Conservation (phyloP, 257 asterid species). For the Solanum verrucosum region DNA sequence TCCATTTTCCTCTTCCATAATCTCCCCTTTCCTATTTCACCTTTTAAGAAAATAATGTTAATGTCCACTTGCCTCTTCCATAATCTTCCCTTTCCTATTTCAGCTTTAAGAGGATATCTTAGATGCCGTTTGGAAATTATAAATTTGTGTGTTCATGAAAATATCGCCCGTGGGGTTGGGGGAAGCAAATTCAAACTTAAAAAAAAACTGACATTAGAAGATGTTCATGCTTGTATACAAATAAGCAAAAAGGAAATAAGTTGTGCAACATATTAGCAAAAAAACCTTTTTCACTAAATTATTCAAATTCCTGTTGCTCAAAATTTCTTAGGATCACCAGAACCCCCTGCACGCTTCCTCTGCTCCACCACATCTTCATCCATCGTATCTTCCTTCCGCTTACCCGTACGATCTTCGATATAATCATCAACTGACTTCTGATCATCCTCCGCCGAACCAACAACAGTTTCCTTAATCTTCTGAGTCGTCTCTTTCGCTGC, state of each 20-base stretch:
- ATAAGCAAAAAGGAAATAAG: neutral
- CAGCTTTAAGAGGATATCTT: neutral
- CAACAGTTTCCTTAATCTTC: conserved; percentile 55
- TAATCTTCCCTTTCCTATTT: neutral
- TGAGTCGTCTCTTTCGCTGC: conserved; percentile 29
- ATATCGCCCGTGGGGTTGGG: neutral
- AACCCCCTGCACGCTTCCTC: conserved; percentile 14
- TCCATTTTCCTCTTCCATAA: neutral
- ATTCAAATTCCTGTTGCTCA: neutral
- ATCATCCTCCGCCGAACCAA: conserved; percentile 33
- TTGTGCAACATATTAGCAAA: neutral
- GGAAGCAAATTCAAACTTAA: neutral
- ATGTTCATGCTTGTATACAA: neutral
- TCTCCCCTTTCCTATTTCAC: neutral
- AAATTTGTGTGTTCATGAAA: too few relatives aligned
- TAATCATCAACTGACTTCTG: conserved; percentile 29
- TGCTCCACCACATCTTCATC: conserved; percentile 35
- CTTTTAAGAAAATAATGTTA: neutral
- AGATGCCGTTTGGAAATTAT: too few relatives aligned
- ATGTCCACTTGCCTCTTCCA: neutral
- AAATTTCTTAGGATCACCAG: neutral
- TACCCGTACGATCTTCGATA: conserved; percentile 37
- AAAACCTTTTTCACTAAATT: neutral
- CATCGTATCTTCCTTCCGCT: conserved; percentile 20
- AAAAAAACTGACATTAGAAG: neutral